Conservation (phyloP, 176 grass and related monocot species). For the Triticum urartu region DNA sequence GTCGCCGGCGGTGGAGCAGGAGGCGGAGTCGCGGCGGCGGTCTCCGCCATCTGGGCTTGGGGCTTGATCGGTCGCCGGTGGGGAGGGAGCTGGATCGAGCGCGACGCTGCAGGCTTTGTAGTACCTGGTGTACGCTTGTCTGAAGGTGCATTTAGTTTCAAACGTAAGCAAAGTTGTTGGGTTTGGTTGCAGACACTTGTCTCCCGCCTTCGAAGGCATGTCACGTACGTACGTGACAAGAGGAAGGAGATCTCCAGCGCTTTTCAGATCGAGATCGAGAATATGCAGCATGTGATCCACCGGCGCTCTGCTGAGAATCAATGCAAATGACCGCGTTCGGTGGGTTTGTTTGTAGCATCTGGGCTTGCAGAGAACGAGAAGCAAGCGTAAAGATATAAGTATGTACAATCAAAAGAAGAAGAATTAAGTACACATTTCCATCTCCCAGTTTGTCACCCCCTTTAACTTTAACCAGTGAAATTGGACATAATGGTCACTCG, state of each 20-base stretch:
- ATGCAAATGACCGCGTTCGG: too few species aligned
- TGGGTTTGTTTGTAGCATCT: too few species aligned
- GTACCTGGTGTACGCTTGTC: background rate
- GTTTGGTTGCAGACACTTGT: slow-evolving; percentile 13
- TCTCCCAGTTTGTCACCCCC: too few species aligned
- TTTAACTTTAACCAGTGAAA: too few species aligned
- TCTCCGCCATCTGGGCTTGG: slow-evolving; percentile 45
- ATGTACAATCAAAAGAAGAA: too few species aligned
- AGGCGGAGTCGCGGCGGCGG: background rate
- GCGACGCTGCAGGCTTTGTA: background rate
- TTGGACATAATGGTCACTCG: too few species aligned
- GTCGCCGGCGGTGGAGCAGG: background rate
- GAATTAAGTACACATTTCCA: too few species aligned
- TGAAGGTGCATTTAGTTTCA: slow-evolving; percentile 21
- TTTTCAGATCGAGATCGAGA: too few species aligned
- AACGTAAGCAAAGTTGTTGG: slow-evolving; percentile 48
- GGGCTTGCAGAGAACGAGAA: too few species aligned
- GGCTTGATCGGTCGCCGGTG: slow-evolving; percentile 5
- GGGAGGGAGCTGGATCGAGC: background rate
- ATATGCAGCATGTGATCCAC: too few species aligned
- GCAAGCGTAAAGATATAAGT: too few species aligned
- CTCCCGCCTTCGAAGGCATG: slow-evolving; percentile 22
- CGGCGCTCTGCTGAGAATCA: too few species aligned
- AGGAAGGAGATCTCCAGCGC: background rate
- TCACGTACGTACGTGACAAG: background rate